These are phyloP conservation scores for Aspergillus tanneri DNA, from an alignment of 2,329 filamentous ascomycete species.

Conservation along the genomic window DNA sequence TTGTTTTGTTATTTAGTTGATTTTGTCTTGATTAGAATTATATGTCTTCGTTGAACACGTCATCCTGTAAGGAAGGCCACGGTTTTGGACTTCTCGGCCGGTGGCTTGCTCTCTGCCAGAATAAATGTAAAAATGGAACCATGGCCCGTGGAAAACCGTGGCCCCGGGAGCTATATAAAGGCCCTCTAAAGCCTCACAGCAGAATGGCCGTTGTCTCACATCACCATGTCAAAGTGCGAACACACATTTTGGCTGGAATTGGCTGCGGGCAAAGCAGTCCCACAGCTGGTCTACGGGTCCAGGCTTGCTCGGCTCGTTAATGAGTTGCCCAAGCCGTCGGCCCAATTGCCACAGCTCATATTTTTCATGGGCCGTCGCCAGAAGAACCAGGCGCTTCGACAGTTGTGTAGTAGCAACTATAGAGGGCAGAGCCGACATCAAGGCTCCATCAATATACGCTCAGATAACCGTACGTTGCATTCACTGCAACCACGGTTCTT, in stretches of 20 bases:
- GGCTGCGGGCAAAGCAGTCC: neutral
- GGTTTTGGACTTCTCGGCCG: too few relatives aligned
- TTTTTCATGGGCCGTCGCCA: conserved; percentile 5
- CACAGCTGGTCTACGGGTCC: conserved; percentile 1
- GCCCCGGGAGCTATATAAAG: too few relatives aligned
- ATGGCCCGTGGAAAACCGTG: too few relatives aligned
- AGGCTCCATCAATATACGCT: conserved; percentile 4
- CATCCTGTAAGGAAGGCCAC: too few relatives aligned
- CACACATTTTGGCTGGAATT: conserved; percentile 2
- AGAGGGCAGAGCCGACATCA: conserved; percentile 1
- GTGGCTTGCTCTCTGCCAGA: too few relatives aligned
- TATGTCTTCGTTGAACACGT: too few relatives aligned
- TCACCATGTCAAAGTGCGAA: conserved; percentile 3
- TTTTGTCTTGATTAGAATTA: too few relatives aligned
- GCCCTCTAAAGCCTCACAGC: neutral
- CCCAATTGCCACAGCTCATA: conserved; percentile 10
- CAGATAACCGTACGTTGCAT: conserved; percentile 11
- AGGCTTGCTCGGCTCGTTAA: neutral
- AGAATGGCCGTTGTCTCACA: too few relatives aligned
- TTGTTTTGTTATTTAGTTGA: too few relatives aligned
- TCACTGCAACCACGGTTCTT: conserved; percentile 9
- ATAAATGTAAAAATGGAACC: too few relatives aligned
- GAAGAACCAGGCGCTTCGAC: conserved; percentile 8
- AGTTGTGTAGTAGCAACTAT: conserved; percentile 12
- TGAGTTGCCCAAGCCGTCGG: conserved; percentile 3